Percentiles rank a stretch among this genome's conserved stretches.
Evolutionary conservation across 2,329 filamentous ascomycete genomes (phyloP).

Genomic region (Stenocarpella maydis): DNA sequence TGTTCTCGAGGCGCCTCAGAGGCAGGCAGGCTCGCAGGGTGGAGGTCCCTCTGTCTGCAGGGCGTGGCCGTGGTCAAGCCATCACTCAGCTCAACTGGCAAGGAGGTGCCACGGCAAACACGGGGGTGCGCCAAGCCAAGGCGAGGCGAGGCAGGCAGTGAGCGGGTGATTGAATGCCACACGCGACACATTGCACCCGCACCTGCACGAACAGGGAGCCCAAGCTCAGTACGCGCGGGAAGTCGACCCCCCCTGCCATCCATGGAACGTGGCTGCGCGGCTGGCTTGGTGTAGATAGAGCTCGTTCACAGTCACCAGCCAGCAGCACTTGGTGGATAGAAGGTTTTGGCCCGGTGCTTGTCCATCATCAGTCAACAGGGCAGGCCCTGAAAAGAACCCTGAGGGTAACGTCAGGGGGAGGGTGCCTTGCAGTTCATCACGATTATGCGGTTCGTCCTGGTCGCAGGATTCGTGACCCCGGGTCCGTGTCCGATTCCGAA

Average conservation of each 20-base stretch:
- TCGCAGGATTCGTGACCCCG: neutral
- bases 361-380: neutral
- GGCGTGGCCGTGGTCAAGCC: neutral
- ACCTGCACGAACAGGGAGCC: slow-evolving; percentile 17
- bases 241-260: neutral
- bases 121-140: neutral
- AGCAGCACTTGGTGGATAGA: too few species aligned
- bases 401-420: neutral
- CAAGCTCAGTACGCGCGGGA: slow-evolving; percentile 7
- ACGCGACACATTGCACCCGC: too few species aligned
- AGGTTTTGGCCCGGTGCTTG: neutral
- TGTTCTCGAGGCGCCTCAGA: neutral
- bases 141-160: neutral
- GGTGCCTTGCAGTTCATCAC: neutral
- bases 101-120: neutral
- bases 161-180: too few species aligned
- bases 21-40: neutral
- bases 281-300: neutral
- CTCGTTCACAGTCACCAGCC: too few species aligned
- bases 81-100: neutral
- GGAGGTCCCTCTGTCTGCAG: too few species aligned
- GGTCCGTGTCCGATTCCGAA: neutral
- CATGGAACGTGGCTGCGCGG: neutral
- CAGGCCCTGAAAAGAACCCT: neutral
- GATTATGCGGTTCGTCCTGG: neutral